Evolutionary conservation across 2,329 filamentous ascomycete species (phyloP).

Genomic region (Fusarium concolor): DNA sequence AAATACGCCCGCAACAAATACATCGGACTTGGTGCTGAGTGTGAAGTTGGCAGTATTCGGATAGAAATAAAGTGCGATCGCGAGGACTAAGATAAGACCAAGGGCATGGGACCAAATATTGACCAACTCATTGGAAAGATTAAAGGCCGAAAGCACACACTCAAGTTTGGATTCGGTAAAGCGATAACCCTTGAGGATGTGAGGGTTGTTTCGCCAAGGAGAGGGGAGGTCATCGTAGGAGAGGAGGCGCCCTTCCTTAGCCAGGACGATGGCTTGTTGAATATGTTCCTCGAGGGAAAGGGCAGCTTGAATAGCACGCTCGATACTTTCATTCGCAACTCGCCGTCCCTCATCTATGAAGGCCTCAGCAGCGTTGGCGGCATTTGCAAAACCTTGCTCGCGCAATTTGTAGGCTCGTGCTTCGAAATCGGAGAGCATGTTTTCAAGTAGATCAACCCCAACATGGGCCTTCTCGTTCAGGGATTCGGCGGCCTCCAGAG

Average conservation of each 20-base stretch:
- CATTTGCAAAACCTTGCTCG: constrained; percentile 77
- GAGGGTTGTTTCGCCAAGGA: constrained; percentile 94
- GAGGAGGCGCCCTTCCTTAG: constrained; percentile 84
- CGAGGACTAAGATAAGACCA: constrained; percentile 86
- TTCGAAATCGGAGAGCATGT: constrained; percentile 88
- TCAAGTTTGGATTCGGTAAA: constrained; percentile 93
- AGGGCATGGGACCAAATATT: constrained; percentile 98
- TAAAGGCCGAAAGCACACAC: constrained; percentile 85
- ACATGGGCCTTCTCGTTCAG: constrained; percentile 92
- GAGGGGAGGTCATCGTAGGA: constrained; percentile 89
- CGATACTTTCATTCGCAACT: constrained; percentile 82
- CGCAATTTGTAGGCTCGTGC: constrained; percentile 81
- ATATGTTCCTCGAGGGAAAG: constrained; percentile 87
- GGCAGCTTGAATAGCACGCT: constrained; percentile 82
- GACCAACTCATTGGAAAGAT: constrained; percentile 90
- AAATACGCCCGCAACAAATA: constrained; percentile 92
- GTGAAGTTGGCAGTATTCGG: constrained; percentile 88
- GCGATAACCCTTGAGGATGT: constrained; percentile 91
- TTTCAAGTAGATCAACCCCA: constrained; percentile 87
- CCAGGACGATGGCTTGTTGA: constrained; percentile 78
- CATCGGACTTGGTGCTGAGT: constrained; percentile 85
- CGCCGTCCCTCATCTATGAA: constrained; percentile 83
- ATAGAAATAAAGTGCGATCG: constrained; percentile 96
- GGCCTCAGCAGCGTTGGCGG: constrained; percentile 74
- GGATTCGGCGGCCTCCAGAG: constrained; percentile 83